A percentile compares a stretch with the other conserved stretches of the same genome.
These are phyloP conservation scores for Skeletonema menzelii DNA, from an alignment of 108 stramenopile species.

Conservation along the genomic window DNA sequence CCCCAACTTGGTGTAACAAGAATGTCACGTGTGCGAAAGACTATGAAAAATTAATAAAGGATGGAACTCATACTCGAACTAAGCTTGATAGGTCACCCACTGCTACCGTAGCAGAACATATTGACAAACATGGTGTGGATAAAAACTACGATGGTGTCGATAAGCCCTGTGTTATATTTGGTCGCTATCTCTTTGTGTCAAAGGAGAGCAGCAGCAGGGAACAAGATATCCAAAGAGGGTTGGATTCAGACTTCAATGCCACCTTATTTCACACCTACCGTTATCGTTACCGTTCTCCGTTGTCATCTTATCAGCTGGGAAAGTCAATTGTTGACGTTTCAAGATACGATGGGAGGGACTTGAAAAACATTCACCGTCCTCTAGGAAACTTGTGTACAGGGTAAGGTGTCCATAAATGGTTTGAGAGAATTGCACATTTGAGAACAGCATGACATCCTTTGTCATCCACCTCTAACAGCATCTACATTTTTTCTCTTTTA, in stretches of 20 bases:
- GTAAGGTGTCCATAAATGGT: too few relatives aligned
- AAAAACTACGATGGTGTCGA: background rate
- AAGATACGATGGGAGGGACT: slow-evolving; percentile 2
- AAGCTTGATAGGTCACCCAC: background rate
- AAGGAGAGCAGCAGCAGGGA: background rate
- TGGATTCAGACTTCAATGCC: slow-evolving; percentile 7
- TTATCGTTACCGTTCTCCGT: slow-evolving; percentile 1
- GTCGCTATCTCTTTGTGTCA: background rate
- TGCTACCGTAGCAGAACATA: slow-evolving; percentile 10
- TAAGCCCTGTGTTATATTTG: slow-evolving; percentile 7
- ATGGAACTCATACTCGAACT: background rate
- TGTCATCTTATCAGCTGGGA: background rate
- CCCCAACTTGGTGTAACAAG: slow-evolving; percentile 7
- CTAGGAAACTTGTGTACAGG: slow-evolving; percentile 5
- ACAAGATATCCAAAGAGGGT: slow-evolving; percentile 4
- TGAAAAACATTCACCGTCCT: background rate
- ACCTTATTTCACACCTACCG: slow-evolving; percentile 13
- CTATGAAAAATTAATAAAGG: background rate
- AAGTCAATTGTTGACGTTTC: slow-evolving; percentile 14
- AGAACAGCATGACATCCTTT: background rate
- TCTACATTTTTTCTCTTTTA: too few relatives aligned
- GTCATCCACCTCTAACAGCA: too few relatives aligned
- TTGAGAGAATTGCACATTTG: too few relatives aligned
- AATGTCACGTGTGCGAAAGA: slow-evolving; percentile 5
- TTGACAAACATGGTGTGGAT: slow-evolving; percentile 1